Conservation (phyloP, 345 rosid genomes). For the Isatis tinctoria region DNA sequence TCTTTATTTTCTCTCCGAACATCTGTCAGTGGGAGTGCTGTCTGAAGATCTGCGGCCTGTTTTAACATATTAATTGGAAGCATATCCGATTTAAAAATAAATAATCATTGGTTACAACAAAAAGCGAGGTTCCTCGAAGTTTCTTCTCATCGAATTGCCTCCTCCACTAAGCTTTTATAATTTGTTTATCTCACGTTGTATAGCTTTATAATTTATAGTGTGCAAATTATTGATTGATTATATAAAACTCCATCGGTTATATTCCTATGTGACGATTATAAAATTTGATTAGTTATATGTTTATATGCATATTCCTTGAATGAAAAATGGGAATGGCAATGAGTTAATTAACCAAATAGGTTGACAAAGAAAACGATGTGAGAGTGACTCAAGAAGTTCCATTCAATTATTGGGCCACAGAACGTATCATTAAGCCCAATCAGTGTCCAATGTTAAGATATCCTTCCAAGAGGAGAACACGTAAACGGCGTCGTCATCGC, state of each 20-base stretch:
- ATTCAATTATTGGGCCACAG: background rate
- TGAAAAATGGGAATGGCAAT: background rate
- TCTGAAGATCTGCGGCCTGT: slow-evolving; percentile 2
- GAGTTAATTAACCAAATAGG: background rate
- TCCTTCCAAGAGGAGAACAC: background rate
- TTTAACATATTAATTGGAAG: background rate
- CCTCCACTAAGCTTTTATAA: slow-evolving; percentile 10
- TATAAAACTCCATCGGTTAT: background rate
- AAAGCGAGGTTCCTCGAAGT: slow-evolving; percentile 22
- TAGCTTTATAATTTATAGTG: background rate
- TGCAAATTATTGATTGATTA: background rate
- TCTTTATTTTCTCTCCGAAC: background rate
- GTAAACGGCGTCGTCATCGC: background rate
- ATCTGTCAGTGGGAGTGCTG: slow-evolving; percentile 21
- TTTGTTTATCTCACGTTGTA: background rate
- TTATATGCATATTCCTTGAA: background rate
- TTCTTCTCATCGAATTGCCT: slow-evolving; percentile 14
- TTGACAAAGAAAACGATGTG: background rate
- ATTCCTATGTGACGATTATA: background rate
- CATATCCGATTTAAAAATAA: background rate
- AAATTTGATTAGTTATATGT: background rate
- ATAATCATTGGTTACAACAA: background rate
- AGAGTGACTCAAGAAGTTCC: background rate
- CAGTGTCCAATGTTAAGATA: background rate
- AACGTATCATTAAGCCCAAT: background rate